These are phyloP conservation scores for Fallopia convolvulus DNA, from an alignment of 148 eudicot species.

Conservation along the genomic window DNA sequence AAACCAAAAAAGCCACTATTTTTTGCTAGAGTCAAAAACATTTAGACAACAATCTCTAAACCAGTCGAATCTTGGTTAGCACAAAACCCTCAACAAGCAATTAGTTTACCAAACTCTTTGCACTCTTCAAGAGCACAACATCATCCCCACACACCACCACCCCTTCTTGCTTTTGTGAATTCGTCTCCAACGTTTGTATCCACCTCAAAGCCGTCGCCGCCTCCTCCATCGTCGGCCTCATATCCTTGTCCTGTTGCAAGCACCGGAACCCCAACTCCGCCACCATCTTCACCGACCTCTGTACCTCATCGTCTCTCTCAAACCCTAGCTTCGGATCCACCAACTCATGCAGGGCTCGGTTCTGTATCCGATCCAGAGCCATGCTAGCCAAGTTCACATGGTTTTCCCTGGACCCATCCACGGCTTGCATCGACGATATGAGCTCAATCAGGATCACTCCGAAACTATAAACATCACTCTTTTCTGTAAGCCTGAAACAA, in stretches of 20 bases:
- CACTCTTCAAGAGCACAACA: slow-evolving; percentile 33
- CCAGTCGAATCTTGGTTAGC: background rate
- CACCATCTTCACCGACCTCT: slow-evolving; percentile 52
- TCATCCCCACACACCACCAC: slow-evolving; percentile 57
- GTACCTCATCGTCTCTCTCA: slow-evolving; percentile 21
- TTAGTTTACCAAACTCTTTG: background rate
- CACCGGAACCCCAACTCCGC: slow-evolving; percentile 76
- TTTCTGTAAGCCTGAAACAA: slow-evolving; percentile 50
- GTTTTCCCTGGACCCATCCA: slow-evolving; percentile 43
- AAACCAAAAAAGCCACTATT: no score
- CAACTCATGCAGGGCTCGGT: slow-evolving; percentile 24
- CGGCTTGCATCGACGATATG: slow-evolving; percentile 53
- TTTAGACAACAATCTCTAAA: background rate
- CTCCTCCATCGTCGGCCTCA: slow-evolving; percentile 85
- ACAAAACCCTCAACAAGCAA: background rate
- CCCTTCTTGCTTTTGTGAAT: slow-evolving; percentile 37
- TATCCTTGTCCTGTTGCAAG: slow-evolving; percentile 55
- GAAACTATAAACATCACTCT: slow-evolving; percentile 65
- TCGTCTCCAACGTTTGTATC: slow-evolving; percentile 31
- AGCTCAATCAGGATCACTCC: slow-evolving; percentile 64
- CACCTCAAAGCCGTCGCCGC: slow-evolving; percentile 42
- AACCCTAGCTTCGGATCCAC: slow-evolving; percentile 26
- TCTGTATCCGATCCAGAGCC: slow-evolving; percentile 35
- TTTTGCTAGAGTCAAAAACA: background rate
- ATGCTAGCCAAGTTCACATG: slow-evolving; percentile 50